Evolutionary conservation across 257 asterid species (phyloP), one percentile per base, ranked within the genome.

Genomic region (Paraleonurus japonicus): DNA sequence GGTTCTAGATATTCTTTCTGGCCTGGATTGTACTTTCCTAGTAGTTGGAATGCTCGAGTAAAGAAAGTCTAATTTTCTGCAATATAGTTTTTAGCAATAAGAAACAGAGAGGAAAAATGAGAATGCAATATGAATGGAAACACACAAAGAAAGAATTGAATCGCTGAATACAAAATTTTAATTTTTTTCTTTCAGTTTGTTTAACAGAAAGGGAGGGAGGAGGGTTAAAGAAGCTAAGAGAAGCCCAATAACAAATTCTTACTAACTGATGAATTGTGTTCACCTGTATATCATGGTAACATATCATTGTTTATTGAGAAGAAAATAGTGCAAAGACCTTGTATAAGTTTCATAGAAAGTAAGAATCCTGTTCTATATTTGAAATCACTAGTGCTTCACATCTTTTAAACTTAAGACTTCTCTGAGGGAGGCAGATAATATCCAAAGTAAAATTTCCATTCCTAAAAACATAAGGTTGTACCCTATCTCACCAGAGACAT

Each of bases 401-500:
- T 41, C n/a, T 3, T 41, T 41, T 41, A 41, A 41, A 11, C 16
- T 41, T 11, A 12, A 41, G 48, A 3, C 2, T 41, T 41, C 48
- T 41, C 48, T 15, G 51, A 13, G 17, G 51, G 17, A 1, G 51
- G 16, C 51, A 43, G 51, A 43, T 43, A 13, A 43, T 43, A 43
- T 43, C 51, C 51, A 43, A 43, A 43, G 51, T 43, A 75, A 43
- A 67, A 43, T 39, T n/a, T n/a, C n/a, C n/a, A n/a, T n/a, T n/a
- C 47, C 57, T 22, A 35, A 43, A 19, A 20, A 41, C 71, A 53
- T 65, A 69, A 70, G 70, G 75, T 64, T 23, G 76, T 53, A 39
- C 27, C 64, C 64, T 69, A 43, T 35, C 58, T 43, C 60, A 48
- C 33, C 57, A 23, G 62, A 57, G 58, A 30, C 35, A 26, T 50